Base-by-base conservation (phyloP, 2,329 filamentous ascomycete genomes). In the Laburnicola sp. region DNA sequence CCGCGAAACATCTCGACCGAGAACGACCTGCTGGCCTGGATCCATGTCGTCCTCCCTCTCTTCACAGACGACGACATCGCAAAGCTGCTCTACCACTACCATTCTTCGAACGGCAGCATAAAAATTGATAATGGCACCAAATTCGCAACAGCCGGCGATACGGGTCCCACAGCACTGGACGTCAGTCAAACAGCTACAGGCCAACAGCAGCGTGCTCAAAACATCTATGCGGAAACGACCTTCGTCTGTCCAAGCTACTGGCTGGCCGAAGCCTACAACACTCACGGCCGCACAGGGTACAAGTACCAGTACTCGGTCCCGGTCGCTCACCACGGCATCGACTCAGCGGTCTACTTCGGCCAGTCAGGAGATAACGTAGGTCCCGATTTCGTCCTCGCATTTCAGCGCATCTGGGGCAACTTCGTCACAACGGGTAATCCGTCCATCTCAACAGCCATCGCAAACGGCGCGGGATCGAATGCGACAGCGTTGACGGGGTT, bases 211-310 rank as follows among this genome's bases (percentile, higher is more conserved):
- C 75, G 77, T 25, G 79, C 75, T 5, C 48, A 63, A 43, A 79
- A 81, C 59, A 76, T 84, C 39, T 80, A 79, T 54, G 79, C 76
- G 36, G 82, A 85, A 59, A 72, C 76, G 0, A 80, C 78, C 2
- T 83, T 83, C 54, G 72, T 79, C 30, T 85, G 82, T 61, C 77
- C 81, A 0, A 75, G 76, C 0, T 82, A 83, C 64, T 84, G 81
- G 81, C 66, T 83, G 46, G 76, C 79, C 1, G 72, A 79, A 36
- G 78, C 78, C 1, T 83, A 61, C 51, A 56, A 52, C 42, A 16
- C 36, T 11, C 34, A 45, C 22, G 38, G 45, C 22, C 16, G 22
- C 26, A 39, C n/a, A 27, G 50, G 53, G 3, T 63, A 58, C 45
- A 56, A 57, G 23, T 62, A 62, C 31, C 60, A 65, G 38, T 65